These are phyloP conservation scores for Paramecium sexaurelia DNA, from an alignment of 73 alveolate species.

Conservation along the genomic window DNA sequence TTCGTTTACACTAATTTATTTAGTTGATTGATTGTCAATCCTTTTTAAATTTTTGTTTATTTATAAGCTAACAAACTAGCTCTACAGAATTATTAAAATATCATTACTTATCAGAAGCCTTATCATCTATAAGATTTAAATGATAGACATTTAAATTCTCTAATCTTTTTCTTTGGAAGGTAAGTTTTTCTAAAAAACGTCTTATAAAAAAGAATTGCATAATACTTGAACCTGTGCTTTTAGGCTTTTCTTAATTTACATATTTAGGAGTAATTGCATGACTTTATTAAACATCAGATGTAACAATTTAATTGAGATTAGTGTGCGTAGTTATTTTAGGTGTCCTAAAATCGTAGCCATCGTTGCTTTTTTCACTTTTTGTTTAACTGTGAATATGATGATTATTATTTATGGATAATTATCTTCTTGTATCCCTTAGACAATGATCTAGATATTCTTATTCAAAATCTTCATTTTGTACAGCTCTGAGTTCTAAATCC, in stretches of 20 bases:
- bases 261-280: background rate
- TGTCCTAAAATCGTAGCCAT: background rate
- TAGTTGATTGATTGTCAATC: background rate
- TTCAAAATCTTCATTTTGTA: constrained; percentile 8
- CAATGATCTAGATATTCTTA: constrained; percentile 23
- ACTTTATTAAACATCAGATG: background rate
- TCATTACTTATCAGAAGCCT: constrained; percentile 1
- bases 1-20: background rate
- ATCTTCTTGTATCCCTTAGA: background rate
- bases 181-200: constrained; percentile 9
- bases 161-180: background rate
- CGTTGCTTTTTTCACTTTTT: constrained; percentile 4
- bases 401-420: background rate
- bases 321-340: background rate
- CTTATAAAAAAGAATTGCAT: constrained; percentile 14
- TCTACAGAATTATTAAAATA: background rate
- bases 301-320: background rate
- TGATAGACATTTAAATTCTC: background rate
- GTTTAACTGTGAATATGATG: background rate
- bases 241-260: background rate
- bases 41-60: background rate
- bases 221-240: background rate
- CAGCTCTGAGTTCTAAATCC: constrained; percentile 29
- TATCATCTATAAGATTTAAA: background rate
- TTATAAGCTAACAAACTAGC: background rate